Conservation (phyloP, 768 basidiomycete species). For the Auricularia cornea region DNA sequence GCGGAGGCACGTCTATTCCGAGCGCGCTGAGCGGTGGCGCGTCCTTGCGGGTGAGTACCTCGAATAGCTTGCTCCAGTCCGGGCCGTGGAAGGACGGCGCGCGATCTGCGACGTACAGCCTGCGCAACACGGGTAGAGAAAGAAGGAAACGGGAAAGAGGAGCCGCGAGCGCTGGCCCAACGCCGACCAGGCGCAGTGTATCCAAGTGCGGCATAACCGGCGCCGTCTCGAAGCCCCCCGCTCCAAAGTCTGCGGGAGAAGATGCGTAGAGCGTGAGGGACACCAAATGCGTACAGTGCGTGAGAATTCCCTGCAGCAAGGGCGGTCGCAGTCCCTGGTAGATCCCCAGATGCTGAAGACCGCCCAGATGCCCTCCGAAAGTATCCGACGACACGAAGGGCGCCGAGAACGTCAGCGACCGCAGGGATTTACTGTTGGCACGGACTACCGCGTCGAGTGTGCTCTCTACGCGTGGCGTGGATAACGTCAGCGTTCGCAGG, state of each 20-base stretch:
- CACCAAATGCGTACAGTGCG: constrained; percentile 17
- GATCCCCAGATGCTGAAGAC: neutral
- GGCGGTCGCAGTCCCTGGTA: neutral
- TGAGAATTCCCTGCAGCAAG: constrained; percentile 13
- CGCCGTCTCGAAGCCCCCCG: neutral
- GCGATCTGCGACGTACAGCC: neutral
- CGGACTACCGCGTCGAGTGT: neutral
- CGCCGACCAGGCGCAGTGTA: neutral
- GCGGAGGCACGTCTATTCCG: neutral
- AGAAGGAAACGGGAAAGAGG: neutral
- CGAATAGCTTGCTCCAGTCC: neutral
- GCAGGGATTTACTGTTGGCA: neutral
- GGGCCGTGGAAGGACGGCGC: neutral
- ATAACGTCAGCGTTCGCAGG: neutral
- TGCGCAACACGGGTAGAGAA: neutral
- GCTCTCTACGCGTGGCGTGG: neutral
- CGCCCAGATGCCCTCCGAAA: neutral
- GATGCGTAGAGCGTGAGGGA: neutral
- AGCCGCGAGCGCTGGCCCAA: neutral
- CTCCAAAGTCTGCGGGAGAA: too few relatives aligned
- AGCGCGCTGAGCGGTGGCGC: neutral
- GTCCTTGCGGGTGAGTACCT: neutral
- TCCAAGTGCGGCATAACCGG: neutral
- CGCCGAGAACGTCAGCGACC: neutral
- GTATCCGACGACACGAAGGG: neutral